Conservation (phyloP, 495 filamentous ascomycete genomes). For the Trichoderma asperelloides region DNA sequence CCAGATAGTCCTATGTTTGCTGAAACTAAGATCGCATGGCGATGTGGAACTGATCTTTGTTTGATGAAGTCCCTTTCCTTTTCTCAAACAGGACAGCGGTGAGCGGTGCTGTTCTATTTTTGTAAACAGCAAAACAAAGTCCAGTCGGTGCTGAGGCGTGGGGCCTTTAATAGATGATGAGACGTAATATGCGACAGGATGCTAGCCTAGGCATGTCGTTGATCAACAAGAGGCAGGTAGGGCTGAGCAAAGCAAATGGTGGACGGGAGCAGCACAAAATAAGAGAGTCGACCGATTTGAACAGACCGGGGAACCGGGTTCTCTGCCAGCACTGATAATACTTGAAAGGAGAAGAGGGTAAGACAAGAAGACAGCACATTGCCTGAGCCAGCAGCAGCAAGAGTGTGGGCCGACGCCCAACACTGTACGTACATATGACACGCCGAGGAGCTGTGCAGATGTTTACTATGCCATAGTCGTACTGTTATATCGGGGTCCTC, state of each 20-base stretch:
- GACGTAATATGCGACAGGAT: constrained; percentile 4
- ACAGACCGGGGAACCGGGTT: background rate
- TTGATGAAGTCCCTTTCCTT: background rate
- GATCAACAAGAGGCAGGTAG: constrained; percentile 2
- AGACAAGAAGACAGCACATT: constrained; percentile 1
- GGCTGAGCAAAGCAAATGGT: background rate
- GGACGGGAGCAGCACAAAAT: background rate
- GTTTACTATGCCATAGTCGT: background rate
- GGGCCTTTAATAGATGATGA: constrained; percentile 1
- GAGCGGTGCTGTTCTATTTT: background rate
- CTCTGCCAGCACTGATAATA: background rate
- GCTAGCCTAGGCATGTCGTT: background rate
- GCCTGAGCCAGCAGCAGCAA: background rate
- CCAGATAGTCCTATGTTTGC: background rate
- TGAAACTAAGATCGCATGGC: background rate
- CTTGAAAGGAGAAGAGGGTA: background rate
- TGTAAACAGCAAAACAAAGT: background rate
- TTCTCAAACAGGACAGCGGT: background rate
- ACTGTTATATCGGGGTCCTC: background rate
- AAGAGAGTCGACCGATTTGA: background rate
- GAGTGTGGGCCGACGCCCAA: constrained; percentile 8
- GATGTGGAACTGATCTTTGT: background rate
- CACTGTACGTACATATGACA: constrained; percentile 4
- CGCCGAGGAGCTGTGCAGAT: background rate
- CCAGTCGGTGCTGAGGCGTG: background rate